Conservation (phyloP, 2,329 filamentous ascomycete species). For the Aspergillus persii region DNA sequence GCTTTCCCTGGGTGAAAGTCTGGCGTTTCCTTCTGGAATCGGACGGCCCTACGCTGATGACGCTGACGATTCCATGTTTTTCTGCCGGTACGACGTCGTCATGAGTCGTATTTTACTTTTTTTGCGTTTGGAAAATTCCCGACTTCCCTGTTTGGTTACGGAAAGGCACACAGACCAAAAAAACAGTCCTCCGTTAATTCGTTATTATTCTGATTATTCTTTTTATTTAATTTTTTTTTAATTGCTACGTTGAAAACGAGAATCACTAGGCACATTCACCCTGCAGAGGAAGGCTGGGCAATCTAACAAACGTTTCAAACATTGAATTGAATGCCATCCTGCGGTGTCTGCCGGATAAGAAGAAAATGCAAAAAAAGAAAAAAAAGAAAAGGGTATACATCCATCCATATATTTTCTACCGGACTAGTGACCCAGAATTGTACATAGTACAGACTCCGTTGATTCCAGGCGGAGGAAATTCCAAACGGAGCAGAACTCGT, state of each 20-base stretch:
- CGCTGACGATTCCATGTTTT: constrained; percentile 1
- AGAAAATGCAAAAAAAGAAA: background rate
- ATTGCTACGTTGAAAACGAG: too few relatives aligned
- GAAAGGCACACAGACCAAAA: background rate
- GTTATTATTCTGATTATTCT: too few relatives aligned
- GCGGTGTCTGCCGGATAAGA: too few relatives aligned
- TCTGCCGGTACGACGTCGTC: background rate
- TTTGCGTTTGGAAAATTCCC: background rate
- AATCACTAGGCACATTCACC: background rate
- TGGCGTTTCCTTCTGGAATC: constrained; percentile 6
- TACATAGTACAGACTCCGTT: too few relatives aligned
- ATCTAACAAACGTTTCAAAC: background rate
- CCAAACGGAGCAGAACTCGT: background rate
- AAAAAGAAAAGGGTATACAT: background rate
- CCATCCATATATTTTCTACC: too few relatives aligned
- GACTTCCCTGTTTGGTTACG: background rate
- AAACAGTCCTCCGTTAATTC: too few relatives aligned
- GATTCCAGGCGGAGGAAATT: too few relatives aligned
- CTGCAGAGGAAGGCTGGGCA: background rate
- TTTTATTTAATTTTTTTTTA: too few relatives aligned
- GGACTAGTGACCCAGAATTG: too few relatives aligned
- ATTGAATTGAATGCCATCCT: background rate
- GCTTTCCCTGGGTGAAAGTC: background rate
- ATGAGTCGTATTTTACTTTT: background rate
- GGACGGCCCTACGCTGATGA: background rate